Percentiles rank a stretch among this genome's conserved stretches.
Conservation (phyloP, 73 alveolate species). For the Blepharisma japonicum region DNA sequence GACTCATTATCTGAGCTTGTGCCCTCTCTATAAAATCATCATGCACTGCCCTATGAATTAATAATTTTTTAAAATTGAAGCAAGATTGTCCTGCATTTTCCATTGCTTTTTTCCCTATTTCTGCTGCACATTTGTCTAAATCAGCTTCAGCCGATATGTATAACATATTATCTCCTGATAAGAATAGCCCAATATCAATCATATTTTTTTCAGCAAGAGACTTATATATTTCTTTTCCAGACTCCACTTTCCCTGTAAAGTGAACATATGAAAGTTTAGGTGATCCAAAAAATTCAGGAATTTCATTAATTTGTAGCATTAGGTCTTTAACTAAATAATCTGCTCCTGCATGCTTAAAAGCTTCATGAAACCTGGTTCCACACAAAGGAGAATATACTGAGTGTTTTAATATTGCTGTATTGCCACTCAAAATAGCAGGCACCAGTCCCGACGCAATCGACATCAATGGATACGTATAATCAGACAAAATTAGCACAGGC, state of each 20-base stretch:
- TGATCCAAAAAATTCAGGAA: constrained; percentile 6
- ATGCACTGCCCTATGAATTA: constrained; percentile 30
- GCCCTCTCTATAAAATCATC: constrained; percentile 34
- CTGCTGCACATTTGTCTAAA: constrained; percentile 27
- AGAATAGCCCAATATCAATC: constrained; percentile 10
- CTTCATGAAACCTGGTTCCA: constrained; percentile 1
- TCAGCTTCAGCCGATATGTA: constrained; percentile 35
- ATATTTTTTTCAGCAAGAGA: constrained; percentile 38
- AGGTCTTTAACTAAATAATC: constrained; percentile 25
- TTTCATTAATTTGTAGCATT: constrained; percentile 23
- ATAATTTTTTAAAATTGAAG: constrained; percentile 31
- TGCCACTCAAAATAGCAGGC: constrained; percentile 45
- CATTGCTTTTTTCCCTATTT: constrained; percentile 32
- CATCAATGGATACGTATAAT: constrained; percentile 38
- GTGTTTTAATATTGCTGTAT: constrained; percentile 35
- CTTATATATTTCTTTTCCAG: constrained; percentile 40
- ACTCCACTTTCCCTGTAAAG: constrained; percentile 33
- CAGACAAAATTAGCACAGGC: constrained; percentile 33
- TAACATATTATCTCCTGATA: constrained; percentile 29
- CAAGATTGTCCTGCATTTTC: constrained; percentile 46
- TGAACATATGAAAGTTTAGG: constrained; percentile 31
- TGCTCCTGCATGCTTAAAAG: constrained; percentile 32
- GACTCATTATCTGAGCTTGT: constrained; percentile 27
- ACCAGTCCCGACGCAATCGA: constrained; percentile 26
- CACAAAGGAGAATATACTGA: constrained; percentile 37